Evolutionary conservation across 2,329 filamentous ascomycete genomes (phyloP), one percentile per base, ranked within the genome.

Genomic region (Fusarium sp.): DNA sequence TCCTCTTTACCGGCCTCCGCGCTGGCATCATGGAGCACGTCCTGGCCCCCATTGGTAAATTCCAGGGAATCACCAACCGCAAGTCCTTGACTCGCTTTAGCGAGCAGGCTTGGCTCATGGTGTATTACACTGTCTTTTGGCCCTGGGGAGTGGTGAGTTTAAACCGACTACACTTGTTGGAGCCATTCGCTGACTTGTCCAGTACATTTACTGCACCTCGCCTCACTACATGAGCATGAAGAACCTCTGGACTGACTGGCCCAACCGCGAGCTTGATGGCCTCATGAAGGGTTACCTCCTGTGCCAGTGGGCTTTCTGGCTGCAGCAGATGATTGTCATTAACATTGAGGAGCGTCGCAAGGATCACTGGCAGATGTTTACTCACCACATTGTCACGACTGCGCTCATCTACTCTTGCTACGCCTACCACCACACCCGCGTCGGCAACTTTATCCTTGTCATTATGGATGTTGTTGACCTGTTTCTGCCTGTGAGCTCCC

Each of bases 281-380:
- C 83, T 94, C 14, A 91, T 94, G 85, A 98, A 98, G 86, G 91
- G 90, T 83, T 99, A 99, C 84, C 94, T 97, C 79, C 88, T 99
- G 35, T 92, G 92, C 16, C 95, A 98, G 82, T 93, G 95, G 84
- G 92, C 93, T 27, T 98, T 98, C 83, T 98, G 95, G 93, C 84
- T 98, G 57, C 96, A 98, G 85, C 95, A 98, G 84, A 93, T 98
- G 74, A 87, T 98, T 35, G 94, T 98, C 67, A 94, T 98, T 82
- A 93, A 98, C 84, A 95, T 98, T 69, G 97, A 99, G 84, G 94
- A 97, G 84, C 91, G 93, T 75, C 91, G 97, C 79, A 98, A 98
- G 85, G 97, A 99, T 79, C 93, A 98, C 84, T 93, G 91, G 86
- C 96, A 98, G 84, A 98, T 98, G 97, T 91, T 98, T 76, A 92